A percentile compares a stretch with the other conserved stretches of the same genome.
Evolutionary conservation across 768 basidiomycete species (phyloP).

Genomic region (Candolleomyces eurysporus): DNA sequence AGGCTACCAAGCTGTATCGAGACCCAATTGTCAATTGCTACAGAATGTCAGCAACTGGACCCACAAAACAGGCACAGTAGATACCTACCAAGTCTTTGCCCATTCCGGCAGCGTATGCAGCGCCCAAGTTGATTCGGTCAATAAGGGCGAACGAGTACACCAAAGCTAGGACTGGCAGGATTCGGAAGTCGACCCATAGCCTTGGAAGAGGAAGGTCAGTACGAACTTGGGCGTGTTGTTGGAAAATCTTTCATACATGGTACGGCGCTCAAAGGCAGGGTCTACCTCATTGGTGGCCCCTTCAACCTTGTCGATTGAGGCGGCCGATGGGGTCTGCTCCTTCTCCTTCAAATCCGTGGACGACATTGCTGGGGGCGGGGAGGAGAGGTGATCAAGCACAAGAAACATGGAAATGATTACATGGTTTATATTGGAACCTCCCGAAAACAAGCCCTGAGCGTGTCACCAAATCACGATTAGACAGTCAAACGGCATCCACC

Average conservation of each 20-base stretch:
- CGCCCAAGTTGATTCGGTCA: constrained; percentile 43
- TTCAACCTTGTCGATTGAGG: constrained; percentile 11
- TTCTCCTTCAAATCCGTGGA: neutral
- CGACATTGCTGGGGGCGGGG: constrained; percentile 3
- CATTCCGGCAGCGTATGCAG: constrained; percentile 44
- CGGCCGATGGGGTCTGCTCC: constrained; percentile 3
- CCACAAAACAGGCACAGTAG: neutral
- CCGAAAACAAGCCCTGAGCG: too few relatives aligned
- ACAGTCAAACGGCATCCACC: too few relatives aligned
- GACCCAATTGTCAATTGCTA: constrained; percentile 31
- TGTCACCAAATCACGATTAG: too few relatives aligned
- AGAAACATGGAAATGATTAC: neutral
- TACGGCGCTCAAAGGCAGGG: neutral
- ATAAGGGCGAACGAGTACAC: constrained; percentile 43
- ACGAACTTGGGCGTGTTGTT: constrained; percentile 15
- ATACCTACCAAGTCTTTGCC: constrained; percentile 33
- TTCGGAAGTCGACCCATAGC: constrained; percentile 40
- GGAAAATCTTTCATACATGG: neutral
- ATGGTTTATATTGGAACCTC: too few relatives aligned
- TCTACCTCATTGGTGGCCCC: neutral
- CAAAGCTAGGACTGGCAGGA: constrained; percentile 39
- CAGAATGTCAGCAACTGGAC: neutral
- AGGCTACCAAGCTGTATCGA: constrained; percentile 41
- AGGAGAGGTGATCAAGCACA: constrained; percentile 1
- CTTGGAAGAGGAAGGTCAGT: constrained; percentile 17